Conservation (phyloP, 192 early-diverging fungal species). For the Linnemannia exigua region DNA sequence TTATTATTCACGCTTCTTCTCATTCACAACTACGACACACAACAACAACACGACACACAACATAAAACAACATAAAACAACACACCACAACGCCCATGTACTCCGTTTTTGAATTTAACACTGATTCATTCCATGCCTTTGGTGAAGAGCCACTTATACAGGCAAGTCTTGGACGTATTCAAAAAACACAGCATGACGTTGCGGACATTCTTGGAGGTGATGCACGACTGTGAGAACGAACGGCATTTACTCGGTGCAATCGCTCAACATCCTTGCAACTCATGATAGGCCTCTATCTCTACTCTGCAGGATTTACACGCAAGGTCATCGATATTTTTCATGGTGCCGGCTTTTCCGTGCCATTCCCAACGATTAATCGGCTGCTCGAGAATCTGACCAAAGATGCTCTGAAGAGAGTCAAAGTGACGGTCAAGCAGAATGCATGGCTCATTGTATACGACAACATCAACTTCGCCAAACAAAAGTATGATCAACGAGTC, state of each 20-base stretch:
- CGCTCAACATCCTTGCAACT: constrained; percentile 12
- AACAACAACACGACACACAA: too few relatives aligned
- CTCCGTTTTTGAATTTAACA: too few relatives aligned
- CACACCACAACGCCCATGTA: too few relatives aligned
- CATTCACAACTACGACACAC: too few relatives aligned
- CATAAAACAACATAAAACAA: too few relatives aligned
- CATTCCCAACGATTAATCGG: background rate
- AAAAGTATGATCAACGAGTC: constrained; percentile 11
- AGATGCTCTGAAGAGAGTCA: background rate
- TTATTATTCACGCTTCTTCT: too few relatives aligned
- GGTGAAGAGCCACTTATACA: too few relatives aligned
- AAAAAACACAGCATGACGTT: too few relatives aligned
- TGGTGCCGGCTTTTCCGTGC: constrained; percentile 7
- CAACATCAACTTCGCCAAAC: constrained; percentile 18
- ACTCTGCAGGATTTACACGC: background rate
- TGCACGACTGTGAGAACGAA: too few relatives aligned
- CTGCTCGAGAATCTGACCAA: background rate
- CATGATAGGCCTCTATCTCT: constrained; percentile 15
- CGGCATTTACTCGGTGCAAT: background rate
- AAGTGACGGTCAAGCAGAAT: background rate
- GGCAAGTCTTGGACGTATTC: too few relatives aligned
- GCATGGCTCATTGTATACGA: constrained; percentile 29
- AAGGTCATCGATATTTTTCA: constrained; percentile 3
- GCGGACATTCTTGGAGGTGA: too few relatives aligned
- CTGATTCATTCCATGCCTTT: too few relatives aligned